phyloP scores from a whole-genome alignment of 2,329 filamentous ascomycete genomes.

The Basipetospora chlamydospora region DNA sequence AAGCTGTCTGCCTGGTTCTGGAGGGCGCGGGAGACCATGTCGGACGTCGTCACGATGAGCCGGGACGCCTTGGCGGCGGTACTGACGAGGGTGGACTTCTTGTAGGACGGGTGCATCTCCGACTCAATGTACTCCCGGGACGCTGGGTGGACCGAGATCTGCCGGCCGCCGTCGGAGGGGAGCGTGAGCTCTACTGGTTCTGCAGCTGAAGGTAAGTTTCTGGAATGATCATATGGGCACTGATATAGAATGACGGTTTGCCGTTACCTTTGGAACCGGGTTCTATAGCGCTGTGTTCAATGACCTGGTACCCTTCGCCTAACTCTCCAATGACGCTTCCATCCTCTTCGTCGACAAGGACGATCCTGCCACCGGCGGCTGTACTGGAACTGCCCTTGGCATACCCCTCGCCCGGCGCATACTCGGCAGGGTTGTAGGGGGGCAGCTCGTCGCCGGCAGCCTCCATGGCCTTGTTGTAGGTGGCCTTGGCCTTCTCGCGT shows the following conservation, averaged over 20 bases:
- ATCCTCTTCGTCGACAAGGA: constrained; percentile 89
- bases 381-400: constrained; percentile 46
- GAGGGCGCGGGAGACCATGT: constrained; percentile 63
- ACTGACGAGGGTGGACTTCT: constrained; percentile 71
- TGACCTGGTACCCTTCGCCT: constrained; percentile 63
- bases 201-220: neutral
- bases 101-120: constrained; percentile 80
- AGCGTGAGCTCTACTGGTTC: constrained; percentile 71
- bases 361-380: constrained; percentile 54
- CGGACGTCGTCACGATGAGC: constrained; percentile 77
- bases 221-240: neutral
- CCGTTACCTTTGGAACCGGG: constrained; percentile 75
- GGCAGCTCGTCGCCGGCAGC: constrained; percentile 31
- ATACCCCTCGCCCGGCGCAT: constrained; percentile 67
- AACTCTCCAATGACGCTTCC: constrained; percentile 90
- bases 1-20: constrained; percentile 67
- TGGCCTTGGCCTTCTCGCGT: constrained; percentile 11
- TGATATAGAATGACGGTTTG: neutral
- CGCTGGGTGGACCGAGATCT: constrained; percentile 51
- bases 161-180: constrained; percentile 49
- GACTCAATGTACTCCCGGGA: constrained; percentile 59
- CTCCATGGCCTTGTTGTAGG: constrained; percentile 24
- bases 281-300: constrained; percentile 61
- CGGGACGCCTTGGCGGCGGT: constrained; percentile 80
- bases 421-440: constrained; percentile 70